These are phyloP conservation scores for Pyricularia grisea DNA, from an alignment of 2,329 filamentous ascomycete species.

Conservation along the genomic window DNA sequence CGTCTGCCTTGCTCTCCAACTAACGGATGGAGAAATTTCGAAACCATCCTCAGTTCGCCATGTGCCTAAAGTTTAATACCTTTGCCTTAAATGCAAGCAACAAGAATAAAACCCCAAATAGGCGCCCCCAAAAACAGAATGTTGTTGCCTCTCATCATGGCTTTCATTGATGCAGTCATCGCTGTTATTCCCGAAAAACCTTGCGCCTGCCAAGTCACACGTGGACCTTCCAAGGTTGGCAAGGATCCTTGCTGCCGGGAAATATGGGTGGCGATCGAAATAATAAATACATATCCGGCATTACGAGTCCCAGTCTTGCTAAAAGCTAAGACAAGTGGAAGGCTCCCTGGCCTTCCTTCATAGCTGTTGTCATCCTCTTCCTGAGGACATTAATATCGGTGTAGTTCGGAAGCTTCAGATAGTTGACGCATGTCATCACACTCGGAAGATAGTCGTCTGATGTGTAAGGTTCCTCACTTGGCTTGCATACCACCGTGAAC, in stretches of 20 bases:
- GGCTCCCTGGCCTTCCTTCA: slow-evolving; percentile 91
- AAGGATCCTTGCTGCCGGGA: neutral
- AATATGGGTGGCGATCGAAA: neutral
- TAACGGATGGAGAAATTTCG: neutral
- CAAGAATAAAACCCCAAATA: neutral
- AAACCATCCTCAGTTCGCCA: neutral
- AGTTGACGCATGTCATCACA: slow-evolving; percentile 99
- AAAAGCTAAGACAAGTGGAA: slow-evolving; percentile 79
- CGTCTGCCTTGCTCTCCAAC: neutral
- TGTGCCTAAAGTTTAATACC: neutral
- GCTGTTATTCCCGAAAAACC: neutral
- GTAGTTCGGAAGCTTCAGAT: slow-evolving; percentile 95
- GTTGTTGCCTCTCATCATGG: neutral
- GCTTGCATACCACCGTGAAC: slow-evolving; percentile 98
- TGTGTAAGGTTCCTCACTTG: slow-evolving; percentile 86
- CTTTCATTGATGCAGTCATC: neutral
- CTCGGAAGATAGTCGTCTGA: slow-evolving; percentile 98
- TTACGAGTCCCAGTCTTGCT: neutral
- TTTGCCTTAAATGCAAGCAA: neutral
- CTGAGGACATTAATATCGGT: slow-evolving; percentile 67
- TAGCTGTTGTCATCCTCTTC: slow-evolving; percentile 72
- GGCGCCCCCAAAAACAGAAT: neutral
- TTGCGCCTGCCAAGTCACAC: neutral
- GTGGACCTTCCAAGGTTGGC: neutral
- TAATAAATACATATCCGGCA: neutral